These are phyloP conservation scores for Lizonia empirigonia DNA, from an alignment of 2,329 filamentous ascomycete species.

Conservation along the genomic window DNA sequence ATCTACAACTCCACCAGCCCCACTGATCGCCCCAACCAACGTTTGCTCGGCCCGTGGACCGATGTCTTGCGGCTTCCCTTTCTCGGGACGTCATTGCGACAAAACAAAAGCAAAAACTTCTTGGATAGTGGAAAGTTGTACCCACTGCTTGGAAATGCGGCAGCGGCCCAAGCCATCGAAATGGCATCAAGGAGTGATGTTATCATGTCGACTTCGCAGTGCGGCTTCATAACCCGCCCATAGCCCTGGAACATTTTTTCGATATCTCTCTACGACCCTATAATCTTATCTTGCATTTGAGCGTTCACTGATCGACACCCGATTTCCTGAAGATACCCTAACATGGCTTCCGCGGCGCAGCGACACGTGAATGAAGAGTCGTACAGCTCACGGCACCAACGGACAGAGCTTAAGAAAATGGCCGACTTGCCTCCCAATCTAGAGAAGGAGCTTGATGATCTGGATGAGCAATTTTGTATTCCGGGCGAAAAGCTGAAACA, in stretches of 20 bases:
- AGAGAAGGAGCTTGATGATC: conserved; percentile 26
- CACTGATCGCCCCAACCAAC: conserved; percentile 12
- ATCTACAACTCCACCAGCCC: conserved; percentile 2
- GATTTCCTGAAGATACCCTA: not conserved
- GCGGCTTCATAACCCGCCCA: not conserved
- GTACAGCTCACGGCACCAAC: conserved; percentile 28
- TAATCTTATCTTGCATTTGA: not conserved
- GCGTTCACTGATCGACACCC: not conserved
- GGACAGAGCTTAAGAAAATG: conserved; percentile 26
- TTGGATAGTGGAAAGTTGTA: conserved; percentile 7
- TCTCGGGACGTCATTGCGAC: conserved; percentile 14
- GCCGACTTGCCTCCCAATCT: conserved; percentile 25
- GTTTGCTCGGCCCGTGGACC: conserved; percentile 7
- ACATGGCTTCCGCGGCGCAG: conserved; percentile 21
- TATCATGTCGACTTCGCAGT: conserved; percentile 18
- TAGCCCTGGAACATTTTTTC: not conserved
- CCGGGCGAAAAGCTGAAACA: conserved; percentile 26
- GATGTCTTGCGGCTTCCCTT: conserved; percentile 4
- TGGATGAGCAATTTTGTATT: conserved; percentile 36
- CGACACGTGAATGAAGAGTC: conserved; percentile 9
- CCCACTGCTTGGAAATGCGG: conserved; percentile 5
- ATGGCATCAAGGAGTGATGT: conserved; percentile 19
- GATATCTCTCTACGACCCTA: not conserved
- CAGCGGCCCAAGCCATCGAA: not conserved
- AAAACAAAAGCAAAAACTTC: conserved; percentile 11